phyloP scores from a whole-genome alignment of 441 rosid genomes.

The Gossypium davidsonii region DNA sequence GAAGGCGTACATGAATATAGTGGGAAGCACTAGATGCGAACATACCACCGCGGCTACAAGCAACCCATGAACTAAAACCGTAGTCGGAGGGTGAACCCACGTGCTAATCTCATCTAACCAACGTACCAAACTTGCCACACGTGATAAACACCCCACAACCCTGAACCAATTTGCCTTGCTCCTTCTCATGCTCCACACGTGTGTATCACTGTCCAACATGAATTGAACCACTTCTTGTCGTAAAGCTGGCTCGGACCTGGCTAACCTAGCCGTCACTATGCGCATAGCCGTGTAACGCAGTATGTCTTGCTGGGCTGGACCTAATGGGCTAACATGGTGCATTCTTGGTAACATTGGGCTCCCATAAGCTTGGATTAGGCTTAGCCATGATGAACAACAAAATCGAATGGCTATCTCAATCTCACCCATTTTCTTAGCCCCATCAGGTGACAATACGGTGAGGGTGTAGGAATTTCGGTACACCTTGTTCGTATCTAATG shows the following conservation, averaged over 20 bases:
- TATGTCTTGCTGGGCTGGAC: slow-evolving; percentile 51
- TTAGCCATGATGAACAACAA: slow-evolving; percentile 53
- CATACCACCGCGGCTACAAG: slow-evolving; percentile 43
- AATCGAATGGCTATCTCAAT: slow-evolving; percentile 54
- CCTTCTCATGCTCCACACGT: slow-evolving; percentile 64
- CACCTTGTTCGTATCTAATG: slow-evolving; percentile 49
- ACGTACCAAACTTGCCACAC: slow-evolving; percentile 19
- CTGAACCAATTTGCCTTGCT: slow-evolving; percentile 67
- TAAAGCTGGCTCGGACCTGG: slow-evolving; percentile 53
- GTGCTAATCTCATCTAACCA: slow-evolving; percentile 49
- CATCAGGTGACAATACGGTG: slow-evolving; percentile 42
- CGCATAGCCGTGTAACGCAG: slow-evolving; percentile 61
- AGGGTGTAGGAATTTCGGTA: slow-evolving; percentile 41
- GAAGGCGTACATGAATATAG: slow-evolving; percentile 59
- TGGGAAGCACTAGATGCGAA: slow-evolving; percentile 56
- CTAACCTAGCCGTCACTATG: slow-evolving; percentile 46
- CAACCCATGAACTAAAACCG: slow-evolving; percentile 45
- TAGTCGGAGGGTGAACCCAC: slow-evolving; percentile 50
- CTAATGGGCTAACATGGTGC: slow-evolving; percentile 53
- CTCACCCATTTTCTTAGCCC: slow-evolving; percentile 61
- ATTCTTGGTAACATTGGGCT: slow-evolving; percentile 56
- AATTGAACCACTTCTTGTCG: slow-evolving; percentile 62
- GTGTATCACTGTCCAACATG: slow-evolving; percentile 54
- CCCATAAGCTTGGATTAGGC: slow-evolving; percentile 43
- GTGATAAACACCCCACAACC: slow-evolving; percentile 35